Percentiles rank a stretch among this genome's conserved stretches.
phyloP scores from a whole-genome alignment of 495 filamentous ascomycete species.

The Polyplosphaeria fusca region DNA sequence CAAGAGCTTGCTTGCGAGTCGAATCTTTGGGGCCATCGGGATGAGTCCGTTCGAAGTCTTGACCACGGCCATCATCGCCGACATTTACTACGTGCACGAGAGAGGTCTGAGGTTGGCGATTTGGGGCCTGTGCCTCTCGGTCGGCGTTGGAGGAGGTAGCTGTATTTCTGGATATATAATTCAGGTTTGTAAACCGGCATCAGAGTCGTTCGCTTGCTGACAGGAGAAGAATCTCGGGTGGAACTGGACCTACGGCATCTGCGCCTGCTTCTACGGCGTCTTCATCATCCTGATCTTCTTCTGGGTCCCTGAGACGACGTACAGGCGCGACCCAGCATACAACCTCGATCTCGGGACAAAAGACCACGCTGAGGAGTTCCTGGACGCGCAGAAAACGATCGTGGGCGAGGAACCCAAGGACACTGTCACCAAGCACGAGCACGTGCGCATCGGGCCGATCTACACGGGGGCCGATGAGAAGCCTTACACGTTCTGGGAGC shows the following conservation, averaged over 20 bases:
- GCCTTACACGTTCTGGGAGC: slow-evolving; percentile 27
- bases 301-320: slow-evolving; percentile 49
- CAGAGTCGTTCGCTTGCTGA: background rate
- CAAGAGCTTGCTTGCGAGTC: slow-evolving; percentile 31
- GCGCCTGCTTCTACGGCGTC: slow-evolving; percentile 37
- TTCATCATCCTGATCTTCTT: slow-evolving; percentile 46
- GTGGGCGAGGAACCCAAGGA: slow-evolving; percentile 21
- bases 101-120: slow-evolving; percentile 33
- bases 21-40: slow-evolving; percentile 38
- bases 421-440: background rate
- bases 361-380: slow-evolving; percentile 41
- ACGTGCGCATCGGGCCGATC: slow-evolving; percentile 2
- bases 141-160: slow-evolving; percentile 42
- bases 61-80: slow-evolving; percentile 21
- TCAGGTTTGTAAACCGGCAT: background rate
- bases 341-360: slow-evolving; percentile 44
- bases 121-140: slow-evolving; percentile 45
- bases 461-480: slow-evolving; percentile 29
- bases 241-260: slow-evolving; percentile 32
- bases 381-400: slow-evolving; percentile 32
- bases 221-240: slow-evolving; percentile 22
- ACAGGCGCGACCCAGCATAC: slow-evolving; percentile 36
- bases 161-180: slow-evolving; percentile 26
- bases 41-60: slow-evolving; percentile 28
- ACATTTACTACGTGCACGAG: slow-evolving; percentile 37